These are phyloP conservation scores for Periconia digitata DNA, from an alignment of 2,329 filamentous ascomycete species.

Conservation along the genomic window DNA sequence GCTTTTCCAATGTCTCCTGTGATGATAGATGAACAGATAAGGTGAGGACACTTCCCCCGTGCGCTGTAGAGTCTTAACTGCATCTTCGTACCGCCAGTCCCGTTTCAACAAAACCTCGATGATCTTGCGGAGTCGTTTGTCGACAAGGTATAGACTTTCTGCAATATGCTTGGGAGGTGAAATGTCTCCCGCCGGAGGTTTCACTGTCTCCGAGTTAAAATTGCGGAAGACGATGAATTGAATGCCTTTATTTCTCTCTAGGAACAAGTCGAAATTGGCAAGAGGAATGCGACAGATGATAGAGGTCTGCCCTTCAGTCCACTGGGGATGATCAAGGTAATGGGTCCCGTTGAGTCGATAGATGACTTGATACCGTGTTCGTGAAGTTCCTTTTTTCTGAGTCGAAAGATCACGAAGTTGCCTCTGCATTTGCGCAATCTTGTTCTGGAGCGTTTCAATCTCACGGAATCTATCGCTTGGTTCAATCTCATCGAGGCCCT, in stretches of 20 bases:
- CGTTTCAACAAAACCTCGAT: too few species aligned
- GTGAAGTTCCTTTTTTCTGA: not conserved
- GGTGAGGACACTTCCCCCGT: too few species aligned
- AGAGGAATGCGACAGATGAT: constrained; percentile 10
- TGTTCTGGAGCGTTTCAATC: constrained; percentile 3
- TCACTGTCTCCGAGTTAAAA: constrained; percentile 1
- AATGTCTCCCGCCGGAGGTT: not conserved
- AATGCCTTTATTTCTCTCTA: constrained; percentile 15
- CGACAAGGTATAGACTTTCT: constrained; percentile 8
- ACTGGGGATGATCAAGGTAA: constrained; percentile 16
- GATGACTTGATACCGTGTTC: constrained; percentile 6
- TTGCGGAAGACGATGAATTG: constrained; percentile 13
- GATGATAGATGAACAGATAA: too few species aligned
- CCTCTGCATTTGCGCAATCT: not conserved
- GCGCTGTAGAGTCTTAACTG: too few species aligned
- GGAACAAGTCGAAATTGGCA: constrained; percentile 11
- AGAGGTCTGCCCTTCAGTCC: constrained; percentile 3
- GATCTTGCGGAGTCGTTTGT: not conserved
- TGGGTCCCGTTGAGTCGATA: constrained; percentile 2
- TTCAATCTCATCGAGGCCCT: not conserved
- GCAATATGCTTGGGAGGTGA: not conserved
- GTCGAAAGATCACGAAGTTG: constrained; percentile 1
- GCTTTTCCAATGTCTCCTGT: too few species aligned
- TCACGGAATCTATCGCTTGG: too few species aligned
- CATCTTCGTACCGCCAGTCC: too few species aligned